phyloP scores from a whole-genome alignment of 805 yeast species.

The Candida germanica region DNA sequence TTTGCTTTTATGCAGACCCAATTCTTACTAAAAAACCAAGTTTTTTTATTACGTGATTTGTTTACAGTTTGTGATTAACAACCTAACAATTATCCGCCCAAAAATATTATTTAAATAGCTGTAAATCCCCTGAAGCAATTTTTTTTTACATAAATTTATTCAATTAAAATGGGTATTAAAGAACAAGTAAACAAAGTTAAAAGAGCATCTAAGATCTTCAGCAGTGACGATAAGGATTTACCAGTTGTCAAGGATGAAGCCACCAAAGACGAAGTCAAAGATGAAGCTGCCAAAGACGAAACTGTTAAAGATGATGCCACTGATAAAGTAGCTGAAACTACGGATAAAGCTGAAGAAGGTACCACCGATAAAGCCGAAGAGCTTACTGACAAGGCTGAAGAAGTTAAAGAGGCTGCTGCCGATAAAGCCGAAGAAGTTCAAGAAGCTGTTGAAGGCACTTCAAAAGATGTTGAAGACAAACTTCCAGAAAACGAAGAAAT shows the following conservation, averaged over 20 bases:
- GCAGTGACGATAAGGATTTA: slow-evolving; percentile 24
- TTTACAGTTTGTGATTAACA: too few relatives aligned
- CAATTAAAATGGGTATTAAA: slow-evolving; percentile 30
- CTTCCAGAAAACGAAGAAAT: slow-evolving; percentile 7
- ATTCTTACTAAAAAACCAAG: too few relatives aligned
- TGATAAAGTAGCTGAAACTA: slow-evolving; percentile 1
- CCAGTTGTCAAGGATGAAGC: slow-evolving; percentile 5
- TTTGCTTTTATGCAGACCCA: too few relatives aligned
- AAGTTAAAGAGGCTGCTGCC: slow-evolving; percentile 5
- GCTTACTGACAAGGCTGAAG: slow-evolving; percentile 1
- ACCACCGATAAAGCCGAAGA: slow-evolving; percentile 1
- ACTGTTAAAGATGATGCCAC: slow-evolving; percentile 4
- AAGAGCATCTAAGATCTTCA: slow-evolving; percentile 37
- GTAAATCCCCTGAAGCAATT: background rate
- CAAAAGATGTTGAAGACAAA: slow-evolving; percentile 4
- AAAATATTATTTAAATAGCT: slow-evolving; percentile 8
- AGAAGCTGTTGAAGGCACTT: slow-evolving; percentile 6
- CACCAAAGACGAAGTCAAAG: slow-evolving; percentile 2
- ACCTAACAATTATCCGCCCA: too few relatives aligned
- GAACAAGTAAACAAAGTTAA: slow-evolving; percentile 36
- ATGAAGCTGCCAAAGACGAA: slow-evolving; percentile 6
- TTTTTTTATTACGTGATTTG: too few relatives aligned
- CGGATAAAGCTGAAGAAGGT: slow-evolving; percentile 4
- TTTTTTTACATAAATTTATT: background rate
- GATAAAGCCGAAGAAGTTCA: slow-evolving; percentile 9